Percentiles rank a stretch among this genome's conserved stretches.
These are phyloP conservation scores for Elaeis oleifera DNA, from an alignment of 202 grass and related monocot species.

Conservation along the genomic window DNA sequence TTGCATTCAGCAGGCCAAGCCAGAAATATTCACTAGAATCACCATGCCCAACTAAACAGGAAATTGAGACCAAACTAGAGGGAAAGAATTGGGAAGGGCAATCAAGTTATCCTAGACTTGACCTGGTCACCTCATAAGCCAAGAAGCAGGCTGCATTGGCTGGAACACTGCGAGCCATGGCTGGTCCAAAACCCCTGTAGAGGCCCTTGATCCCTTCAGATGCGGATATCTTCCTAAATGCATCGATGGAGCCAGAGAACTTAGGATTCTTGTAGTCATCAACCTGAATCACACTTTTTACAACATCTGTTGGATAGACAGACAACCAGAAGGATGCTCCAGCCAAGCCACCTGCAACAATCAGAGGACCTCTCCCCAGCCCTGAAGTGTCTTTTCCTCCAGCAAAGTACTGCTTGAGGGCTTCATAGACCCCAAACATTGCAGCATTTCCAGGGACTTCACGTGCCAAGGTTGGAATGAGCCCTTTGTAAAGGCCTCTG, in stretches of 20 bases:
- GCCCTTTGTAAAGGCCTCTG: slow-evolving; percentile 55
- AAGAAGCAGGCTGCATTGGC: slow-evolving; percentile 63
- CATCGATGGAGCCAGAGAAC: slow-evolving; percentile 49
- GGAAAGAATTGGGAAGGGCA: too few relatives aligned
- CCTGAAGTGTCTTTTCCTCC: slow-evolving; percentile 47
- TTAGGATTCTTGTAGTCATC: slow-evolving; percentile 65
- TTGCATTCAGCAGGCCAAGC: too few relatives aligned
- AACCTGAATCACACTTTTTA: slow-evolving; percentile 70
- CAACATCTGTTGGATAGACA: slow-evolving; percentile 57
- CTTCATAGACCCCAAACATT: slow-evolving; percentile 66
- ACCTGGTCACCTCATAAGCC: slow-evolving; percentile 49
- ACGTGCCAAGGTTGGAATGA: slow-evolving; percentile 47
- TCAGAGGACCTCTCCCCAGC: slow-evolving; percentile 39
- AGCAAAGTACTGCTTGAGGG: slow-evolving; percentile 53
- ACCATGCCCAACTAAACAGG: too few relatives aligned
- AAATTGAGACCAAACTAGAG: too few relatives aligned
- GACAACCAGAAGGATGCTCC: slow-evolving; percentile 47
- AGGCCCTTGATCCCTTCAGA: slow-evolving; percentile 55
- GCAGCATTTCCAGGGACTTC: slow-evolving; percentile 60
- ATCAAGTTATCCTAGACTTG: slow-evolving; percentile 33
- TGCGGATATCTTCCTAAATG: slow-evolving; percentile 50
- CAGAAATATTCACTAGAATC: too few relatives aligned
- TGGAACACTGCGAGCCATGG: slow-evolving; percentile 60
- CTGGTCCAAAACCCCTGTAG: slow-evolving; percentile 61
- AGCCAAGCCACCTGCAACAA: slow-evolving; percentile 42